A percentile compares a stretch with the other conserved stretches of the same genome.
phyloP scores from a whole-genome alignment of 148 eudicot species.

The Silene uniflora region DNA sequence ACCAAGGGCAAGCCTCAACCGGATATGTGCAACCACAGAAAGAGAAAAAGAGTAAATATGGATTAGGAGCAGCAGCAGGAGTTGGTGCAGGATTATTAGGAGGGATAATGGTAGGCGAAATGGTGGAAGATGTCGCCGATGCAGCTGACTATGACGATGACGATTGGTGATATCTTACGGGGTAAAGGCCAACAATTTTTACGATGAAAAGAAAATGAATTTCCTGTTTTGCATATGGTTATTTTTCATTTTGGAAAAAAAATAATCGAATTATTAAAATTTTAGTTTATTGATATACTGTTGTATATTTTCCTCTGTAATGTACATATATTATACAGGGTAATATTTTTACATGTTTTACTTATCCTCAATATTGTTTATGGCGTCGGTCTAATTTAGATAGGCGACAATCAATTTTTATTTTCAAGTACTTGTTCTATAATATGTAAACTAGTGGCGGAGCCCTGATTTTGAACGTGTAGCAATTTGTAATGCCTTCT shows the following conservation, averaged over 20 bases:
- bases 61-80: slow-evolving; percentile 33
- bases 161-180: slow-evolving; percentile 7
- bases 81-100: slow-evolving; percentile 41
- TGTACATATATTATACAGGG: no score
- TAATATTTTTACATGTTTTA: no score
- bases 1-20: neutral
- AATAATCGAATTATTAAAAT: no score
- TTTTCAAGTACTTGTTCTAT: no score
- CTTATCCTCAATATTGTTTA: no score
- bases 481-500: no score
- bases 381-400: no score
- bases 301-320: no score
- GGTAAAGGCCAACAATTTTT: neutral
- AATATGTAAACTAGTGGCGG: no score
- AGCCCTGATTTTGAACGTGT: no score
- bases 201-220: neutral
- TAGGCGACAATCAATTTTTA: no score
- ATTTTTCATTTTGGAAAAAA: neutral
- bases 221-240: neutral
- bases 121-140: slow-evolving; percentile 35
- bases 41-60: slow-evolving; percentile 20
- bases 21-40: slow-evolving; percentile 14
- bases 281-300: no score
- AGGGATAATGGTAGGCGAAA: slow-evolving; percentile 38
- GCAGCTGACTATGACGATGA: slow-evolving; percentile 27